These are phyloP conservation scores for Dactylellina drechsleri DNA, from an alignment of 2,329 filamentous ascomycete species.

Conservation along the genomic window DNA sequence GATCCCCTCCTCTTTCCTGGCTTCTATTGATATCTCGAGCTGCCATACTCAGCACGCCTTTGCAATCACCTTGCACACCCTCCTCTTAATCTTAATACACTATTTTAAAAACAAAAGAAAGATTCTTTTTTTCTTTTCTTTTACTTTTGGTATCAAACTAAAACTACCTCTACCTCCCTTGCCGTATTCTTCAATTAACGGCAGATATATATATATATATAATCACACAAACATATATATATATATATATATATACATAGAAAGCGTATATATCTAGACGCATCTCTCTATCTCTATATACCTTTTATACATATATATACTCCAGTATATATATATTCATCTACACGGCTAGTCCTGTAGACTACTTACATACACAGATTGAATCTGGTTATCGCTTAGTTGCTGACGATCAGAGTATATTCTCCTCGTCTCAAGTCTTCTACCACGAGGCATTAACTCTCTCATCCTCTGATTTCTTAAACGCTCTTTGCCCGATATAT, in stretches of 20 bases:
- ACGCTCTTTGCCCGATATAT: conserved; percentile 27
- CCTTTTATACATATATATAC: conserved; percentile 1
- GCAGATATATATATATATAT: too few relatives aligned
- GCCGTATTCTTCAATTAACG: neutral
- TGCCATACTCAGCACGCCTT: conserved; percentile 22
- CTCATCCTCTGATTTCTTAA: conserved; percentile 13
- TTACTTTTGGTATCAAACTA: neutral
- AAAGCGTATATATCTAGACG: too few relatives aligned
- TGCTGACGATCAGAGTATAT: conserved; percentile 39
- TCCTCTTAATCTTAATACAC: conserved; percentile 25
- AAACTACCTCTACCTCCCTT: neutral
- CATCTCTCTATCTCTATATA: neutral
- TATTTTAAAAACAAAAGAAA: neutral
- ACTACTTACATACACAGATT: neutral
- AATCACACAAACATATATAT: too few relatives aligned
- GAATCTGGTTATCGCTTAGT: conserved; percentile 48
- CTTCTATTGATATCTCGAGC: conserved; percentile 25
- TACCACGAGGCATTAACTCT: conserved; percentile 23
- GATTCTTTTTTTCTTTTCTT: neutral
- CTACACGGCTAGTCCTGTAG: neutral
- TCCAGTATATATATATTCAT: neutral
- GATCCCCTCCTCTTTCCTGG: conserved; percentile 18
- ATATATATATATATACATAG: too few relatives aligned
- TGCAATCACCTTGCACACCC: neutral
- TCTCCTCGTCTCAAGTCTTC: conserved; percentile 5